These are phyloP conservation scores for Oryza nivara DNA, from an alignment of 176 grass and related monocot genomes.

Conservation along the genomic window DNA sequence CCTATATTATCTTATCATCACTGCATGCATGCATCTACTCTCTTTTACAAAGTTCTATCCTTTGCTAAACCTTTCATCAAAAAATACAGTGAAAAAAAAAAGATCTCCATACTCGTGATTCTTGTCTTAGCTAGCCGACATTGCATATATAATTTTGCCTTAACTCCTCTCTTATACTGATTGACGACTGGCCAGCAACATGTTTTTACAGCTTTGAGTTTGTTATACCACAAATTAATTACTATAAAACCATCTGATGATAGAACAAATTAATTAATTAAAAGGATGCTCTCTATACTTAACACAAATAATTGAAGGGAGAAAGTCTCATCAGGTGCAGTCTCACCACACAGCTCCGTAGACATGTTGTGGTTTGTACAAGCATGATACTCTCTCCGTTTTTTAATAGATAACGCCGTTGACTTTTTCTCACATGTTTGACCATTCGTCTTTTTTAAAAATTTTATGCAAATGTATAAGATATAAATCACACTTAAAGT, in stretches of 20 bases:
- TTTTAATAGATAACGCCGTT: no score
- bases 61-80: slow-evolving; percentile 38
- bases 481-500: no score
- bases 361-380: background rate
- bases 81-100: background rate
- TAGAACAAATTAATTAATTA: background rate
- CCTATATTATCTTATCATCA: slow-evolving; percentile 31
- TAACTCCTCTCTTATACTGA: background rate
- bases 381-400: background rate
- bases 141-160: background rate
- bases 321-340: background rate
- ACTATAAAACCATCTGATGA: background rate
- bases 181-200: slow-evolving; percentile 7
- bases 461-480: no score
- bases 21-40: slow-evolving; percentile 16
- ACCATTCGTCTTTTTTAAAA: no score
- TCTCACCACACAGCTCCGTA: slow-evolving; percentile 1
- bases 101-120: background rate
- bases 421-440: no score
- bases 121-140: slow-evolving; percentile 9
- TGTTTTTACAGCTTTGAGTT: background rate
- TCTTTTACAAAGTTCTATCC: slow-evolving; percentile 25
- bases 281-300: background rate
- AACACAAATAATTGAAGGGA: slow-evolving; percentile 26
- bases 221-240: background rate